Base-by-base conservation (phyloP, 305 asterid species). In the Solanum hybrid region DNA sequence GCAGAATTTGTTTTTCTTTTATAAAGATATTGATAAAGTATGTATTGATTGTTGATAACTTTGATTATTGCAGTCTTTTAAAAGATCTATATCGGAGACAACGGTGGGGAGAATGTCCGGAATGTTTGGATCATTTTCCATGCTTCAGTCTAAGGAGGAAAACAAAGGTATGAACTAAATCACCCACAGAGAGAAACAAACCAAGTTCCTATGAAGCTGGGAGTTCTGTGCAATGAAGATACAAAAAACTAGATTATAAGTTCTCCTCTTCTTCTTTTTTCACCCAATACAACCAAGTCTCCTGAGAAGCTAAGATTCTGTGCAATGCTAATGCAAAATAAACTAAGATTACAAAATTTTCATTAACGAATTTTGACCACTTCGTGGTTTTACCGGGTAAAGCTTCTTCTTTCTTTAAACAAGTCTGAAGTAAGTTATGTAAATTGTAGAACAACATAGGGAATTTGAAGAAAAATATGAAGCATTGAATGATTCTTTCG, bases 41-140 rank as follows among this genome's bases (percentile, higher is more conserved):
- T 85, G 22, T 31, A 85, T 57, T 22, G 46, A 89, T 64, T 90
- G 46, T 90, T 92, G 90, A 90, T 91, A 91, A 90, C 86, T 82
- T 89, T 3, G 51, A 67, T 86, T 90, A 14, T 89, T 93, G 90
- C 88, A 96, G 99, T 89, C 92, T 87, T 89, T 94, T 76, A 96
- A 93, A 93, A 96, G 98, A 93, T 96, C 96, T 29, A 91, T 92
- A 91, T 95, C 99, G 3, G 99, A 96, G 93, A 89, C 97, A 79
- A 94, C 96, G 31, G 90, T 96, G 89, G 94, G 92, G 31, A 92
- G 96, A 89, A 90, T 94, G 94, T 94, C 97, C 5, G 96, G 90
- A 78, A 76, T 95, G 85, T 90, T 96, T 89, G 98, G 98, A 89
- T 94, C 98, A 5, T 88, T 95, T 91, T 90, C 97, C 29, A 88